phyloP scores from a whole-genome alignment of 2,329 filamentous ascomycete genomes.

The Madurella fahalii region DNA sequence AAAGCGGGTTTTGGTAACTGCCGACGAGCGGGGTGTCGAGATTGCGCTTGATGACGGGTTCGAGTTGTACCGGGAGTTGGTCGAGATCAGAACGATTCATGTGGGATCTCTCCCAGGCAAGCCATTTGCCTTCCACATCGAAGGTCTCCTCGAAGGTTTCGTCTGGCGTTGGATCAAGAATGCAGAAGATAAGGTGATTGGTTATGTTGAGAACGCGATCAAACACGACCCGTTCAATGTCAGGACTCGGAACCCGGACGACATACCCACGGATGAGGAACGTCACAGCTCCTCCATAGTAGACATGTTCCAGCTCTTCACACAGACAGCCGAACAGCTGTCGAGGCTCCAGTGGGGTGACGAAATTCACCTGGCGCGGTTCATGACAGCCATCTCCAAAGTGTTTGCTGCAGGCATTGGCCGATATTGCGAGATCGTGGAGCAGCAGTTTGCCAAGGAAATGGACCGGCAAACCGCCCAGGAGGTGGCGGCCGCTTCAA shows the following conservation, averaged over 20 bases:
- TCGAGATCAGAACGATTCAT: conserved; percentile 80
- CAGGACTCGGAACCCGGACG: conserved; percentile 58
- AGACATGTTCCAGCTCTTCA: conserved; percentile 91
- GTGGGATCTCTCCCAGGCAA: conserved; percentile 65
- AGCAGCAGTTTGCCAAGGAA: conserved; percentile 78
- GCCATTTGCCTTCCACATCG: conserved; percentile 82
- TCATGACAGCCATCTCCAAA: conserved; percentile 91
- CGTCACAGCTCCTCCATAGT: conserved; percentile 90
- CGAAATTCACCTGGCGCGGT: conserved; percentile 87
- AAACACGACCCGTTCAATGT: conserved; percentile 85
- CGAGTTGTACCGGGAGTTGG: conserved; percentile 83
- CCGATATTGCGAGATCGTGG: conserved; percentile 86
- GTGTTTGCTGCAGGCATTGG: conserved; percentile 78
- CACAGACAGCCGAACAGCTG: conserved; percentile 84
- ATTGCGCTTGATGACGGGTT: conserved; percentile 90
- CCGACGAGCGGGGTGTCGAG: conserved; percentile 65
- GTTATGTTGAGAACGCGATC: conserved; percentile 85
- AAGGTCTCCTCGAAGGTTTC: conserved; percentile 81
- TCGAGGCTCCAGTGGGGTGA: conserved; percentile 87
- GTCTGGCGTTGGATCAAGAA: conserved; percentile 92
- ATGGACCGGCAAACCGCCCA: conserved; percentile 91
- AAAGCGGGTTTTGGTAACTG: conserved; percentile 69
- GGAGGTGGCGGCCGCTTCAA: conserved; percentile 71
- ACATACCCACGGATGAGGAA: conserved; percentile 69
- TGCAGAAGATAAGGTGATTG: conserved; percentile 73